These are phyloP conservation scores for Marasmius fiardii DNA, from an alignment of 1,284 basidiomycete genomes.

Conservation along the genomic window DNA sequence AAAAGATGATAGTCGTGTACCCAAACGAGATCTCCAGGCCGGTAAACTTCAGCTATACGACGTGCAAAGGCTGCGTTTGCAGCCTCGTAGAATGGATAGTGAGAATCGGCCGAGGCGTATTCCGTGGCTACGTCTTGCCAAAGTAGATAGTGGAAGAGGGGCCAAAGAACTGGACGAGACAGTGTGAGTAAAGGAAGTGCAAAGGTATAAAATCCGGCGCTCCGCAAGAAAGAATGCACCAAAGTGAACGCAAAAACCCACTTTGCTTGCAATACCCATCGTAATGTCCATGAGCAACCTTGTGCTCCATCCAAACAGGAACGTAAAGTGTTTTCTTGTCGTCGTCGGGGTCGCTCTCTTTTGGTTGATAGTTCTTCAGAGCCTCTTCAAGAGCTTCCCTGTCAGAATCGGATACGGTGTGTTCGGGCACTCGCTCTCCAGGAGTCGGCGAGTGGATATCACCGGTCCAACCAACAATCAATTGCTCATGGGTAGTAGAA, in stretches of 20 bases:
- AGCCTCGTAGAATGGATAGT: conserved; percentile 83
- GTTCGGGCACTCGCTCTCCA: conserved; percentile 44
- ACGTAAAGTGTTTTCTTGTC: conserved; percentile 68
- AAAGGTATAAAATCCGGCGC: too few species aligned
- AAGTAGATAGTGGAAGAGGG: conserved; percentile 96
- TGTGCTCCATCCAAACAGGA: conserved; percentile 91
- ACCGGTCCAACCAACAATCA: conserved; percentile 94
- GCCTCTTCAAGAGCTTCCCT: conserved; percentile 59
- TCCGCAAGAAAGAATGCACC: conserved; percentile 2
- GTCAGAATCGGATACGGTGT: conserved; percentile 56
- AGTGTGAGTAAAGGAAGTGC: background rate
- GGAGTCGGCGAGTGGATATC: conserved; percentile 60
- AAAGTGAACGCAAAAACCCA: conserved; percentile 30
- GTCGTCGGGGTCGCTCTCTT: conserved; percentile 57
- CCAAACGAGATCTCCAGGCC: conserved; percentile 89
- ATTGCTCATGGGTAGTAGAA: conserved; percentile 80
- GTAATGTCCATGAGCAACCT: conserved; percentile 90
- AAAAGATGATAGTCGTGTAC: conserved; percentile 94
- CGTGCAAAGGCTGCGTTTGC: conserved; percentile 88
- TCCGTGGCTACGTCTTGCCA: conserved; percentile 93
- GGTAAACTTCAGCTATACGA: conserved; percentile 74
- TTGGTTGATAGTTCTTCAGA: conserved; percentile 53
- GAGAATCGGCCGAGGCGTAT: conserved; percentile 76
- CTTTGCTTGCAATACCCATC: conserved; percentile 98
- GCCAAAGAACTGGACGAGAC: conserved; percentile 78